Base-by-base conservation (phyloP, 2,329 filamentous ascomycete genomes). In the Aspergillus sp. region DNA sequence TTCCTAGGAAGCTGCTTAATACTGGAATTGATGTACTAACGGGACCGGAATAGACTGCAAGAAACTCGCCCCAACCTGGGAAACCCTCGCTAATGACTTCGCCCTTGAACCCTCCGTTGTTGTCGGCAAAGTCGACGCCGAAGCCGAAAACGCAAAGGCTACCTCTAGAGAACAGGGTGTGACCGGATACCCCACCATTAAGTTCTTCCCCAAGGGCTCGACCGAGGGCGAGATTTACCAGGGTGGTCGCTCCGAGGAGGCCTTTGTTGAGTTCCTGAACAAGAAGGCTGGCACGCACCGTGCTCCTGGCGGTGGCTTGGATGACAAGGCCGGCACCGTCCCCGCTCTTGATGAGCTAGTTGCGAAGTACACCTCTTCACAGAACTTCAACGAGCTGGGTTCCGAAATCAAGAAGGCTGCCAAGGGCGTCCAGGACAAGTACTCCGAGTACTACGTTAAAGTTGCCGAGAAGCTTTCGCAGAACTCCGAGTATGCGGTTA, bases 71-170 rank as follows among this genome's bases (percentile, higher is more conserved):
- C 95, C 95, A 44, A 84, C 82, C 65, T 99, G 92, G 91, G 95
- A 99, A 78, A 85, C 85, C 52, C 81, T 98, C 63, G 93, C 95
- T 62, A 81, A 81, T 60, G 89, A 92, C 78, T 99, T 93, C 77
- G 82, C 83, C 64, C 84, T 81, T 72, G 95, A 99, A 70, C 77
- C 86, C 59, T 82, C 84, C 64, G 91, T 99, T 62, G 73, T 96
- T 44, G 87, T 99, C 70, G 95, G 92, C 76, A 98, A 99, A 82
- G 89, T 99, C 61, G 93, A 99, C 72, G 93, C 91, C 71, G 93
- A 99, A 78, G 86, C 89, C 30, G 87, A 90, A 67, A 91, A 91
- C 76, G 86, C 89, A 76, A 97, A 96, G 79, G 84, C 84, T 44
- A 86, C 88, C 49, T 88, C 92, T 51, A 77, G 85, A 71, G 86